Base-by-base conservation (phyloP, 768 basidiomycete species). In the Phlegmacium glaucopus region DNA sequence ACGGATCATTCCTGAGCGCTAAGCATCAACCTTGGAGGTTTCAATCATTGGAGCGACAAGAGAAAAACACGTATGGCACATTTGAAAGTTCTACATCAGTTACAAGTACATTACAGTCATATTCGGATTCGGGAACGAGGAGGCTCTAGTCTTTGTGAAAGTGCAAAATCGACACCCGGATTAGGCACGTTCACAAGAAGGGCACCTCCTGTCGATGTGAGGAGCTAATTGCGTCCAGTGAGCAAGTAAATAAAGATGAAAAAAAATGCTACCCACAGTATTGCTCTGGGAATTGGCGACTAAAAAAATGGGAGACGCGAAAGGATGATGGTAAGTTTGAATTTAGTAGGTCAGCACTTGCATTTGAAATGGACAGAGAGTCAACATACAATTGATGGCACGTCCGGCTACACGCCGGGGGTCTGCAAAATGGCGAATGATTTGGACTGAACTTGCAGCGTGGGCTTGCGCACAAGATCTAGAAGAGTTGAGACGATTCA, bases 361-460 rank as follows among this genome's bases (percentile, higher is more conserved):
- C 15, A 16, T 13, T 13, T n/a, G 17, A 12, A 11, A 10, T 10
- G 16, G 43, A 34, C 16, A n/a, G n/a, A 27, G 16, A 28, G 46
- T 12, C 25, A n/a, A n/a, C n/a, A 42, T 22, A 63, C 62, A 51
- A 52, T 47, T 62, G 59, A 22, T 45, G 40, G 36, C 67, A 67
- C 8, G 61, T 67, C 18, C 37, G 57, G n/a, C 48, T 71, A 66
- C 81, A 83, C 2, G 26, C 26, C 0, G 75, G 76, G 6, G 61
- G 69, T 1, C 48, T 58, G 44, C 80, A 81, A 29, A 56, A 61
- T 1, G 48, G 47, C 0, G 77, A 76, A 51, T 83, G 82, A 44
- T 62, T 67, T 0, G 79, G 71, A 42, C 80, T 82, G 56, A 82
- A 81, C 47, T 66, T 78, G 63, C 83, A 84, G 38, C 64, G 66